A percentile compares a stretch with the other conserved stretches of the same genome.
These are phyloP conservation scores for Suillus tomentosus DNA, from an alignment of 768 basidiomycete species.

Conservation along the genomic window DNA sequence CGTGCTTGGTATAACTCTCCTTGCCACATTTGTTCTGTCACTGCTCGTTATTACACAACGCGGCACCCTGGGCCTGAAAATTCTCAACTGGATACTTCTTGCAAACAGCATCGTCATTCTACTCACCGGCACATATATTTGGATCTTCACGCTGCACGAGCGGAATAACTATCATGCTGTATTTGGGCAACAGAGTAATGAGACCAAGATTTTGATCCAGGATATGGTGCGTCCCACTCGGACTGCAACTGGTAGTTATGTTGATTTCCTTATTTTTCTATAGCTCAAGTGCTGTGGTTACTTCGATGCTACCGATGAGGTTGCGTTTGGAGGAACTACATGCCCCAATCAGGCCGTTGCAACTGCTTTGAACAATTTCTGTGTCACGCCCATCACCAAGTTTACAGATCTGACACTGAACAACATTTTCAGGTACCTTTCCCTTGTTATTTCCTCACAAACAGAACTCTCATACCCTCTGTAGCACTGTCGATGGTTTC, in stretches of 20 bases:
- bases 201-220: conserved; percentile 61
- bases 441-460: neutral
- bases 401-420: conserved; percentile 76
- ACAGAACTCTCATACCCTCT: neutral
- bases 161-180: conserved; percentile 63
- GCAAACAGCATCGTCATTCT: conserved; percentile 61
- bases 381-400: conserved; percentile 67
- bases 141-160: conserved; percentile 80
- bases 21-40: conserved; percentile 70
- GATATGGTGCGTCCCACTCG: conserved; percentile 55
- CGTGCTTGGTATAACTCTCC: conserved; percentile 63
- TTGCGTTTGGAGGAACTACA: conserved; percentile 61
- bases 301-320: conserved; percentile 62
- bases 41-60: conserved; percentile 70
- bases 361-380: conserved; percentile 51
- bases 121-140: conserved; percentile 70
- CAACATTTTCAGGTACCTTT: conserved; percentile 78
- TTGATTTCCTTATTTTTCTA: conserved; percentile 2
- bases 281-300: conserved; percentile 89
- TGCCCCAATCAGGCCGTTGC: conserved; percentile 49
- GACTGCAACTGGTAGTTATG: neutral
- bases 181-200: conserved; percentile 50
- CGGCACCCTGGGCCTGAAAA: conserved; percentile 67
- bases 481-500: conserved; percentile 74
- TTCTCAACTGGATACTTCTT: conserved; percentile 77